Percentiles rank a stretch among this genome's conserved stretches.
Evolutionary conservation across 257 asterid genomes (phyloP).

Genomic region (Craterostigma plantagineum): DNA sequence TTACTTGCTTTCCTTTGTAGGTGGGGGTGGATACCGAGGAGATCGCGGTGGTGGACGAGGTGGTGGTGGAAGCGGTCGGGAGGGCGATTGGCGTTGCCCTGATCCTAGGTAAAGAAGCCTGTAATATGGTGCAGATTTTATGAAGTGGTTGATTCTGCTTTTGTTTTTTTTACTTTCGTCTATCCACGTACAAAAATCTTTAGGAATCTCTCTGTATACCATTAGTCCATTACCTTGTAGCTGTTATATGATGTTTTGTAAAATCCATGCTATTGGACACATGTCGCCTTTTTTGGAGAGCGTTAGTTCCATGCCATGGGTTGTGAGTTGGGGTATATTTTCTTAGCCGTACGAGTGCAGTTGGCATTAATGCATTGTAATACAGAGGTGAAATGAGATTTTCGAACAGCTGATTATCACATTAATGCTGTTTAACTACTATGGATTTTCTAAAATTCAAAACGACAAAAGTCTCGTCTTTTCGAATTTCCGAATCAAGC

Average conservation of each 20-base stretch:
- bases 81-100: conserved; percentile 98
- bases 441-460: too few relatives aligned
- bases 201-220: too few relatives aligned
- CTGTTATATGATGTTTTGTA: too few relatives aligned
- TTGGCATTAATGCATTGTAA: too few relatives aligned
- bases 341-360: neutral
- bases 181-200: neutral
- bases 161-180: neutral
- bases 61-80: conserved; percentile 76
- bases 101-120: conserved; percentile 38
- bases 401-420: too few relatives aligned
- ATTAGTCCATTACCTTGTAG: too few relatives aligned
- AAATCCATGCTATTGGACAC: too few relatives aligned
- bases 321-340: neutral
- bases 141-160: neutral
- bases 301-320: neutral
- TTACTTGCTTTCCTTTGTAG: conserved; percentile 18
- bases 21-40: conserved; percentile 61
- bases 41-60: conserved; percentile 57
- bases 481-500: too few relatives aligned
- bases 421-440: too few relatives aligned
- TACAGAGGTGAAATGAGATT: too few relatives aligned
- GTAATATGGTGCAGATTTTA: neutral
- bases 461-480: too few relatives aligned
- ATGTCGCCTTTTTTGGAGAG: neutral